phyloP scores from a whole-genome alignment of 2,329 filamentous ascomycete genomes.

The Exophiala sideris region DNA sequence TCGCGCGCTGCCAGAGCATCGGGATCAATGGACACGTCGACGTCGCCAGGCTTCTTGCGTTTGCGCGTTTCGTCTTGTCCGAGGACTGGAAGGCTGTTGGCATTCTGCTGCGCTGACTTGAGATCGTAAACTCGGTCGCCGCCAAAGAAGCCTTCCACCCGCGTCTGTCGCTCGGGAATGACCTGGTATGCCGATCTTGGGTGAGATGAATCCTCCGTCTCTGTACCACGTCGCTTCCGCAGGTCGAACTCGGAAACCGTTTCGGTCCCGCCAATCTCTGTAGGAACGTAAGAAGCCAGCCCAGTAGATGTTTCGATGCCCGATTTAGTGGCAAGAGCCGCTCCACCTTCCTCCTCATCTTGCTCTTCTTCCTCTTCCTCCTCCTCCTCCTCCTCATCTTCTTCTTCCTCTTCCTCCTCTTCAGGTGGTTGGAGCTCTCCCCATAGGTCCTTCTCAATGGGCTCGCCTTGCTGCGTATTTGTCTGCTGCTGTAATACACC shows the following conservation, averaged over 20 bases:
- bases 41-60: constrained; percentile 92
- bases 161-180: constrained; percentile 80
- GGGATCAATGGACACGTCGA: constrained; percentile 87
- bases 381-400: constrained; percentile 69
- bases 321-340: constrained; percentile 69
- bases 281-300: constrained; percentile 73
- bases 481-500: constrained; percentile 66
- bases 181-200: constrained; percentile 84
- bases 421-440: constrained; percentile 81
- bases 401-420: constrained; percentile 58
- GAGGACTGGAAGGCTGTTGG: constrained; percentile 63
- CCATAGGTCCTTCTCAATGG: constrained; percentile 84
- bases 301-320: constrained; percentile 79
- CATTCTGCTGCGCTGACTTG: constrained; percentile 49
- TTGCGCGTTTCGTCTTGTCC: constrained; percentile 77
- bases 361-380: constrained; percentile 65
- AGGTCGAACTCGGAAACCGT: constrained; percentile 85
- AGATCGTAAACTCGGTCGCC: constrained; percentile 92
- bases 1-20: constrained; percentile 73
- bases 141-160: constrained; percentile 90
- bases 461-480: constrained; percentile 65
- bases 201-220: constrained; percentile 75
- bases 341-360: constrained; percentile 58
- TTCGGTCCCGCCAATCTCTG: constrained; percentile 72
- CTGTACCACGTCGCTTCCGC: constrained; percentile 80